Evolutionary conservation across 2,329 filamentous ascomycete genomes (phyloP).

Genomic region (Fonsecaea multimorphosa): DNA sequence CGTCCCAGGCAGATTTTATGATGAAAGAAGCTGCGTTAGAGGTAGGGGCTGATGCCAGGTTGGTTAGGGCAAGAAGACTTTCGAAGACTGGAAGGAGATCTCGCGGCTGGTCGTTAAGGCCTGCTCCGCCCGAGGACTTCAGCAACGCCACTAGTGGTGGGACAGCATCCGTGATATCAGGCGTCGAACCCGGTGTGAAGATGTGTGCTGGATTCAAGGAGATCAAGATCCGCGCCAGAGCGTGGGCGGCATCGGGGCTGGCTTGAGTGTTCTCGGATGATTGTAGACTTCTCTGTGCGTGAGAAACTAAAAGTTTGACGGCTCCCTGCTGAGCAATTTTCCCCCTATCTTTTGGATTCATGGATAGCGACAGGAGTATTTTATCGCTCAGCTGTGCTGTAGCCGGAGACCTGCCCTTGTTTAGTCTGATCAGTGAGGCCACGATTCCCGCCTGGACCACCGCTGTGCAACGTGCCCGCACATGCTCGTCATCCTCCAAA

Average conservation of each 20-base stretch:
- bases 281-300: constrained; percentile 54
- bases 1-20: constrained; percentile 73
- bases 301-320: constrained; percentile 78
- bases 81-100: constrained; percentile 92
- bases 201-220: constrained; percentile 83
- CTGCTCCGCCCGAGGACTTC: constrained; percentile 46
- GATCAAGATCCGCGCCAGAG: constrained; percentile 83
- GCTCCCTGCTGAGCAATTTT: constrained; percentile 92
- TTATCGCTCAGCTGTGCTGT: constrained; percentile 75
- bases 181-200: constrained; percentile 77
- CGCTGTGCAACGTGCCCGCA: constrained; percentile 74
- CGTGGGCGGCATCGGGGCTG: constrained; percentile 71
- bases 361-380: constrained; percentile 78
- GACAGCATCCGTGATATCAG: constrained; percentile 77
- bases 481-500: constrained; percentile 76
- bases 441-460: constrained; percentile 81
- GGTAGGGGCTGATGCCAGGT: constrained; percentile 73
- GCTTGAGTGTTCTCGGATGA: constrained; percentile 40
- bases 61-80: constrained; percentile 87
- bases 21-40: constrained; percentile 67
- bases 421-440: constrained; percentile 76
- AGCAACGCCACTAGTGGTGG: constrained; percentile 80
- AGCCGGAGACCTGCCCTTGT: constrained; percentile 71
- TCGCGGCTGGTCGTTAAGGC: constrained; percentile 57
- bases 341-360: constrained; percentile 74